These are phyloP conservation scores for Pichia heedii DNA, from an alignment of 805 yeast genomes.

Conservation along the genomic window DNA sequence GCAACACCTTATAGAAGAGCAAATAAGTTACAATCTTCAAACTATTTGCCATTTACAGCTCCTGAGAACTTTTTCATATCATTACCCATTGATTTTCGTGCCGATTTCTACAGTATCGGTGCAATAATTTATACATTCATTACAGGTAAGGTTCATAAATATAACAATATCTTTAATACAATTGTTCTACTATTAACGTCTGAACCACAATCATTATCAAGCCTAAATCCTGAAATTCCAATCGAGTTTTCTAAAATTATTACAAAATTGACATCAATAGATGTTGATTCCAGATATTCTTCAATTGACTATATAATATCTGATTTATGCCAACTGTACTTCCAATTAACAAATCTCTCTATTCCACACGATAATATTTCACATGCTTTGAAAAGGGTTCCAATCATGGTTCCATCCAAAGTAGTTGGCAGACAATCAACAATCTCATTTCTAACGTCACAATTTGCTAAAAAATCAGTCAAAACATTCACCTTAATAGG, in stretches of 20 bases:
- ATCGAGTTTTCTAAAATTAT: slow-evolving; percentile 30
- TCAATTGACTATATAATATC: slow-evolving; percentile 27
- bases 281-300: slow-evolving; percentile 32
- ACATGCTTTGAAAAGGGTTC: not conserved
- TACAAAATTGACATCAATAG: slow-evolving; percentile 34
- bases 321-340: slow-evolving; percentile 27
- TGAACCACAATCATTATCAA: slow-evolving; percentile 33
- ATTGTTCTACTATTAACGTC: slow-evolving; percentile 33
- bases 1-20: slow-evolving; percentile 33
- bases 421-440: slow-evolving; percentile 25
- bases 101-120: slow-evolving; percentile 43
- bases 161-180: slow-evolving; percentile 31
- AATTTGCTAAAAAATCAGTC: slow-evolving; percentile 15
- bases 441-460: slow-evolving; percentile 16
- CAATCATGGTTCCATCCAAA: slow-evolving; percentile 15
- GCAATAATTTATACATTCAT: slow-evolving; percentile 41
- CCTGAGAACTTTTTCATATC: slow-evolving; percentile 40
- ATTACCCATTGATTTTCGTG: slow-evolving; percentile 34
- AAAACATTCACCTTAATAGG: slow-evolving; percentile 31
- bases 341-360: slow-evolving; percentile 14
- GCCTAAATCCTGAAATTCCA: slow-evolving; percentile 25
- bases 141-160: slow-evolving; percentile 34
- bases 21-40: slow-evolving; percentile 31
- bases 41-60: slow-evolving; percentile 38
- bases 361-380: not conserved